Conservation (phyloP, 108 stramenopile genomes). For the Cylindrotheca fusiformis region DNA sequence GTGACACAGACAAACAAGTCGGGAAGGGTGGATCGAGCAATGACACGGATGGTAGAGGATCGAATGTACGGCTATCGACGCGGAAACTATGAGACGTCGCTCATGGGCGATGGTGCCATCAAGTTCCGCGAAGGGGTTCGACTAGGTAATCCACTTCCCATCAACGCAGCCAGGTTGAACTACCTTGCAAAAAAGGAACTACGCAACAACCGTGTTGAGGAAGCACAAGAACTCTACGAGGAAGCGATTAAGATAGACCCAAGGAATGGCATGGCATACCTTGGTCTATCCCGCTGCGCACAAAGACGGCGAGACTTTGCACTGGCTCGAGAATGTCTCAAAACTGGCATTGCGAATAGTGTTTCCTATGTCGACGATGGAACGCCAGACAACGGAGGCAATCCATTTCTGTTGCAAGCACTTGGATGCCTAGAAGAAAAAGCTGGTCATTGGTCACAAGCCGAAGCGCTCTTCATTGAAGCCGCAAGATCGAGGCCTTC, state of each 20-base stretch:
- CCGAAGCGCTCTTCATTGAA: constrained; percentile 71
- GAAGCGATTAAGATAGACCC: constrained; percentile 59
- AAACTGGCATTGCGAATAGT: constrained; percentile 54
- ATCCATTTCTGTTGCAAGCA: constrained; percentile 83
- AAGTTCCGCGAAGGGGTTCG: constrained; percentile 79
- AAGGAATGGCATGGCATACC: constrained; percentile 77
- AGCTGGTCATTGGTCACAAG: constrained; percentile 63
- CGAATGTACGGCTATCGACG: constrained; percentile 67
- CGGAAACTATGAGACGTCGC: constrained; percentile 64
- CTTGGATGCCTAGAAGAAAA: constrained; percentile 81
- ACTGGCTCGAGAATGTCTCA: constrained; percentile 53
- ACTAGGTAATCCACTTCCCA: constrained; percentile 58
- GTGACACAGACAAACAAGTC: constrained; percentile 6
- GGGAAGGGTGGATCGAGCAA: constrained; percentile 43
- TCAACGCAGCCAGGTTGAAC: constrained; percentile 71
- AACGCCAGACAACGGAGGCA: constrained; percentile 57
- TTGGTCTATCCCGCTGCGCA: constrained; percentile 80
- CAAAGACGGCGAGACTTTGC: constrained; percentile 73
- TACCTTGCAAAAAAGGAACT: constrained; percentile 78
- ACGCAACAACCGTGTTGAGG: constrained; percentile 23
- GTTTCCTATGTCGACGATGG: constrained; percentile 24
- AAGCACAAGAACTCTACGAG: constrained; percentile 35
- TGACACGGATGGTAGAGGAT: constrained; percentile 82
- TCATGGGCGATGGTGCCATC: constrained; percentile 69
- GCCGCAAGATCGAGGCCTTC: constrained; percentile 67